phyloP scores from a whole-genome alignment of 2,329 filamentous ascomycete genomes.

The Colletotrichum chlorophyti region DNA sequence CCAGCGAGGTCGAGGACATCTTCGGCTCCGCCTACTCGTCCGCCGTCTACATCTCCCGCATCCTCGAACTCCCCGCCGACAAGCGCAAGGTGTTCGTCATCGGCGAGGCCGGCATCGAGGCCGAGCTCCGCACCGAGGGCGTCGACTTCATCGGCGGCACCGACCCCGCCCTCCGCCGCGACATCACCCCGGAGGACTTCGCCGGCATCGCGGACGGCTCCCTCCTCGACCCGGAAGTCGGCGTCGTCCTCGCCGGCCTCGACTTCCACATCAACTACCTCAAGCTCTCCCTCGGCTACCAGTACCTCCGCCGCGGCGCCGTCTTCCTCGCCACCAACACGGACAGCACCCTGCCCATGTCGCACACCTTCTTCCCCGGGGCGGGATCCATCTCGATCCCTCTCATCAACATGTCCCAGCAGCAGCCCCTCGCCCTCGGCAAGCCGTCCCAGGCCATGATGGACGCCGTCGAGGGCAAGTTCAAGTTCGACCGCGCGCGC shows the following conservation, averaged over 20 bases:
- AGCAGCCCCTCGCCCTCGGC: conserved; percentile 79
- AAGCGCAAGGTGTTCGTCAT: conserved; percentile 96
- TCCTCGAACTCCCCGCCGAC: conserved; percentile 77
- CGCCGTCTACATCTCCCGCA: conserved; percentile 93
- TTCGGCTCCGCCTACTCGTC: conserved; percentile 96
- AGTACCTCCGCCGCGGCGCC: conserved; percentile 84
- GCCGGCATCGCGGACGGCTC: conserved; percentile 76
- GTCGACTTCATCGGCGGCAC: conserved; percentile 87
- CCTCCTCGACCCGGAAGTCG: conserved; percentile 84
- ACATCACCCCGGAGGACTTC: conserved; percentile 84
- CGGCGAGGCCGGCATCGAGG: conserved; percentile 89
- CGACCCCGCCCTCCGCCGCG: conserved; percentile 77
- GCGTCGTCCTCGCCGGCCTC: conserved; percentile 85
- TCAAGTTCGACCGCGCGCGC: conserved; percentile 80
- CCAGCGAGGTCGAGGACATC: conserved; percentile 83
- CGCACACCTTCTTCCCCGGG: conserved; percentile 85
- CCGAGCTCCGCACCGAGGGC: conserved; percentile 82
- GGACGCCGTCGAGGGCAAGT: conserved; percentile 97
- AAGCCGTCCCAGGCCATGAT: conserved; percentile 99
- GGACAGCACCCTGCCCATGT: conserved; percentile 87
- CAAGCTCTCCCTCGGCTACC: conserved; percentile 83
- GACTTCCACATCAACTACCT: conserved; percentile 97
- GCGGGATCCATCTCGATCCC: conserved; percentile 85
- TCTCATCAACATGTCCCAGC: conserved; percentile 73
- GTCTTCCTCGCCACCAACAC: conserved; percentile 92